phyloP scores from a whole-genome alignment of 345 rosid species.

The Euphorbia peplus region DNA sequence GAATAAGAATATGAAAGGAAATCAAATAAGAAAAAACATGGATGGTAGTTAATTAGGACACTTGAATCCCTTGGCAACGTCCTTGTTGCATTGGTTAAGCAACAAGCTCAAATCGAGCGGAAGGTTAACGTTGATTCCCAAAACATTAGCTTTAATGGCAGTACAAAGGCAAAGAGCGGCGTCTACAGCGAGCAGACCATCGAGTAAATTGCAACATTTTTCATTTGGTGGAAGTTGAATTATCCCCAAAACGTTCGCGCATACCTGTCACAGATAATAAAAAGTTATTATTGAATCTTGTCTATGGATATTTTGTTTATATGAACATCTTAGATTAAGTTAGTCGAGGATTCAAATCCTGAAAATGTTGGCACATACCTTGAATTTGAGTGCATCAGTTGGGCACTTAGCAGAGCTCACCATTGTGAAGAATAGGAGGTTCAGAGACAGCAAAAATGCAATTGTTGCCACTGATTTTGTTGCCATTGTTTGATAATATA shows the following conservation, averaged over 20 bases:
- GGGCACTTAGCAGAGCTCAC: not conserved
- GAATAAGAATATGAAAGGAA: no score
- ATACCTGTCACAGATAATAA: no score
- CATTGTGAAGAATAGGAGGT: conserved; percentile 7
- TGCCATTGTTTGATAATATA: no score
- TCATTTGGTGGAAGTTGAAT: conserved; percentile 32
- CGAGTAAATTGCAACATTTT: conserved; percentile 41
- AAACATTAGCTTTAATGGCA: conserved; percentile 41
- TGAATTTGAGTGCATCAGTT: conserved; percentile 32
- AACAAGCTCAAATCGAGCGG: conserved; percentile 21
- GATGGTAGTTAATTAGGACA: no score
- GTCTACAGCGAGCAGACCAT: conserved; percentile 47
- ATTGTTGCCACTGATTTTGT: not conserved
- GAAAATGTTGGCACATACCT: no score
- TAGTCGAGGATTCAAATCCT: no score
- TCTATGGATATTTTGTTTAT: no score
- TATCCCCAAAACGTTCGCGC: conserved; percentile 33
- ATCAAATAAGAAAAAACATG: no score
- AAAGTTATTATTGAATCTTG: no score
- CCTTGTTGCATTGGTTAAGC: no score
- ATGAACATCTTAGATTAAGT: no score
- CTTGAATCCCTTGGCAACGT: no score
- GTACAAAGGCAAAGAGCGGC: conserved; percentile 62
- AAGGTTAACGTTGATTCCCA: conserved; percentile 44
- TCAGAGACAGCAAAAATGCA: conserved; percentile 1